Conservation (phyloP, 306 rosid species). For the Spatholobus suberectus region DNA sequence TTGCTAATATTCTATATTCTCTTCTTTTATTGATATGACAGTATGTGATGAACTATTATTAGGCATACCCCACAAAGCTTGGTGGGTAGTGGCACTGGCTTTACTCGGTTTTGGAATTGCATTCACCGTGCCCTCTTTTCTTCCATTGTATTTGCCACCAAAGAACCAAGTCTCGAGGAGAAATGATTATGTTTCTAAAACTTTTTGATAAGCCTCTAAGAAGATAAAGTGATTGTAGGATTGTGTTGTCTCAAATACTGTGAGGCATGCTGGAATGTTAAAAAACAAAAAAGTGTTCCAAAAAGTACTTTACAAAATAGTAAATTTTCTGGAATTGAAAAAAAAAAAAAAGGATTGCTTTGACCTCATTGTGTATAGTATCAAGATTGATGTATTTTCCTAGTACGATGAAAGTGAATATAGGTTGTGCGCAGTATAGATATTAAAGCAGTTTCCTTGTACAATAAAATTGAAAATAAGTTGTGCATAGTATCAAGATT, state of each 20-base stretch:
- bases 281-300: no score
- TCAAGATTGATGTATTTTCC: no score
- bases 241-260: slow-evolving; percentile 4
- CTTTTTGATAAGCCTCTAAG: slow-evolving; percentile 47
- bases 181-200: slow-evolving; percentile 51
- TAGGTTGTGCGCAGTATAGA: no score
- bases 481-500: no score
- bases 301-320: no score
- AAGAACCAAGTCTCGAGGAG: slow-evolving; percentile 39
- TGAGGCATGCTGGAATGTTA: slow-evolving; percentile 26
- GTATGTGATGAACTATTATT: slow-evolving; percentile 81
- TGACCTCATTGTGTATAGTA: no score
- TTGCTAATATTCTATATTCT: background rate
- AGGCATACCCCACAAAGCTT: slow-evolving; percentile 82
- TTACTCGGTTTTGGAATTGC: slow-evolving; percentile 69
- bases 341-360: no score
- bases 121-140: slow-evolving; percentile 61
- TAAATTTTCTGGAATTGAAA: no score
- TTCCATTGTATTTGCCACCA: slow-evolving; percentile 64
- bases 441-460: no score
- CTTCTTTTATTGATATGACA: slow-evolving; percentile 40
- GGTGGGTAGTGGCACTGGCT: slow-evolving; percentile 79
- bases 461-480: no score
- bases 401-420: no score
- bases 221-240: slow-evolving; percentile 10